phyloP scores from a whole-genome alignment of 2,329 filamentous ascomycete species.

The Xylaria sp. region DNA sequence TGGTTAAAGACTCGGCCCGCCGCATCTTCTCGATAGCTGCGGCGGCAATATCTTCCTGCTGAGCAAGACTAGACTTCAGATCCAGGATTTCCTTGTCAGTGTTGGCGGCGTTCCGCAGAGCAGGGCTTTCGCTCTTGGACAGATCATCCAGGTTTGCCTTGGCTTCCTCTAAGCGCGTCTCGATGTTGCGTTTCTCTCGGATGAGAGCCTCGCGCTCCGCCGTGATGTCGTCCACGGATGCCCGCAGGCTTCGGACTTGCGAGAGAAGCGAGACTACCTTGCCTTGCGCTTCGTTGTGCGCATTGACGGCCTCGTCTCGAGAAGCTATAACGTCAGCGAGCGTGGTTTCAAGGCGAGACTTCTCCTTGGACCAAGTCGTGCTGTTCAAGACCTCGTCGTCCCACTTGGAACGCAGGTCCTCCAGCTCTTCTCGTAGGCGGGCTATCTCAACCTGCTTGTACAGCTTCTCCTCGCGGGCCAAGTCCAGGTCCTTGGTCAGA shows the following conservation, averaged over 20 bases:
- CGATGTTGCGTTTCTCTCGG: slow-evolving; percentile 85
- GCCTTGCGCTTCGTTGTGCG: slow-evolving; percentile 90
- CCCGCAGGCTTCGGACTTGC: slow-evolving; percentile 79
- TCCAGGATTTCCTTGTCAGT: slow-evolving; percentile 87
- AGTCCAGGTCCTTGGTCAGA: slow-evolving; percentile 84
- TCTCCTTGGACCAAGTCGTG: slow-evolving; percentile 98
- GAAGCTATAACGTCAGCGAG: slow-evolving; percentile 83
- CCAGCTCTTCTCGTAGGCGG: slow-evolving; percentile 88
- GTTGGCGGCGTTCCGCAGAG: slow-evolving; percentile 81
- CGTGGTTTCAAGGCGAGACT: slow-evolving; percentile 82
- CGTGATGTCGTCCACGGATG: slow-evolving; percentile 77
- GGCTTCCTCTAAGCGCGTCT: slow-evolving; percentile 79
- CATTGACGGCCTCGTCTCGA: slow-evolving; percentile 86
- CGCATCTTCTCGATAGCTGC: slow-evolving; percentile 97
- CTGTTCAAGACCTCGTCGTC: slow-evolving; percentile 97
- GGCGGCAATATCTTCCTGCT: slow-evolving; percentile 86
- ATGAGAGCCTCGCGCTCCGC: slow-evolving; percentile 78
- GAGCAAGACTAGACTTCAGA: slow-evolving; percentile 79
- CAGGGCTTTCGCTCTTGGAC: slow-evolving; percentile 75
- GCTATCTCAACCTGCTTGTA: slow-evolving; percentile 84
- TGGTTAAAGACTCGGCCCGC: slow-evolving; percentile 77
- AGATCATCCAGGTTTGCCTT: slow-evolving; percentile 85
- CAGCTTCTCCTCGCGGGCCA: slow-evolving; percentile 82
- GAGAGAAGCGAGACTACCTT: slow-evolving; percentile 88
- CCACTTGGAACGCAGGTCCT: slow-evolving; percentile 93